Conservation (phyloP, 169 alveolate genomes). For the Perkinsus chesapeaki region DNA sequence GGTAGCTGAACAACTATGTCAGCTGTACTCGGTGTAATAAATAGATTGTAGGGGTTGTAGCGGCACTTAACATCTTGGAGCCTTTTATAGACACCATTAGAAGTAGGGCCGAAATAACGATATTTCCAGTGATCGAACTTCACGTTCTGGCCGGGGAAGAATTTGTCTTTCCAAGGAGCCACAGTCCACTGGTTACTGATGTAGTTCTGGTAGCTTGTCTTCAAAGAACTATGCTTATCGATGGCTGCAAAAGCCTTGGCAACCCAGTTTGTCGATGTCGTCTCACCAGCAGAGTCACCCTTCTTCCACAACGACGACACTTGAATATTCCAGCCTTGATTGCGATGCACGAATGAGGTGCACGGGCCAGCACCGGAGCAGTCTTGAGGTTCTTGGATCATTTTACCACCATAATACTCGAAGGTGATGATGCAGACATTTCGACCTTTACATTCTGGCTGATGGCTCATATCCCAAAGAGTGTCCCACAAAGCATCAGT, state of each 20-base stretch:
- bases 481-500: background rate
- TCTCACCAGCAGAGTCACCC: background rate
- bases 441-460: background rate
- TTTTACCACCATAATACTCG: background rate
- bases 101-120: background rate
- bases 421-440: background rate
- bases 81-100: background rate
- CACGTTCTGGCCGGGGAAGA: background rate
- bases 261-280: background rate
- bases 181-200: background rate
- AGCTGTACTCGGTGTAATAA: background rate
- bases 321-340: background rate
- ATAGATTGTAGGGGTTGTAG: background rate
- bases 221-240: background rate
- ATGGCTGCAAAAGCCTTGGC: background rate
- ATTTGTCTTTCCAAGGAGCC: background rate
- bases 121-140: background rate
- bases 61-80: background rate
- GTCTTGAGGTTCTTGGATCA: background rate
- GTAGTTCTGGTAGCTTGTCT: background rate
- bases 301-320: background rate
- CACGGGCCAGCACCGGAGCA: background rate
- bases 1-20: background rate
- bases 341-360: background rate
- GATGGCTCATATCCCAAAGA: background rate